Base-by-base conservation (phyloP, 2,329 filamentous ascomycete genomes). In the Mycosphaerella sp. region DNA sequence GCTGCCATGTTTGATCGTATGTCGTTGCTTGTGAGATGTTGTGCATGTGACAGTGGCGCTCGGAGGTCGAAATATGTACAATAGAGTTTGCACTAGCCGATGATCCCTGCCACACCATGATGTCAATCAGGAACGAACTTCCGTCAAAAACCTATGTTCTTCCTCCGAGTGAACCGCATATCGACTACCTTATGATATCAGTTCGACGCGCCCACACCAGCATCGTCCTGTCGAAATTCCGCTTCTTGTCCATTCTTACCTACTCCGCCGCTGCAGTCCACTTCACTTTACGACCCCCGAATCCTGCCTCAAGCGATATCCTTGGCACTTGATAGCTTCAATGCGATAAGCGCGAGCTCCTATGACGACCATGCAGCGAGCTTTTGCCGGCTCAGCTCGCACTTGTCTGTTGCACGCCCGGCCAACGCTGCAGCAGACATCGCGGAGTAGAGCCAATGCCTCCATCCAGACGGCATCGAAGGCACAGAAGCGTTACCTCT, bases 1-100 rank as follows among this genome's bases (percentile, higher is more conserved):
- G 73, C 64, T 36, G 75, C 74, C 78, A 81, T 76, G 59, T 37
- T 69, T 49, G 41, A 41, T 35, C 2, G 16, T 32, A 13, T 34
- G 25, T 37, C 27, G 39, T 21, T 27, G 41, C 28, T 21, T 25
- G 37, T 16, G 28, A 30, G 5, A 9, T 42, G 45, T 17, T 39
- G n/a, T 36, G 25, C 28, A 41, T 45, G 44, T 47, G 41, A 53
- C 32, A 34, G 41, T 44, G 40, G 21, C 16, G 41, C 21, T n/a
- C 14, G 16, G n/a, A 17, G 7, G 14, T 8, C 18, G 17, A 41
- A 13, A 21, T 41, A 13, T 13, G 25, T 41, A 8, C 30, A 6
- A 6, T 25, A 25, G 21, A 25, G 21, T 25, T 25, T 25, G 21
- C 21, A 25, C 21, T 25, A 25, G 21, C 7, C 3, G 1, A 25